Evolutionary conservation across 495 filamentous ascomycete species (phyloP).

Genomic region (Talaromyces wortmannii): DNA sequence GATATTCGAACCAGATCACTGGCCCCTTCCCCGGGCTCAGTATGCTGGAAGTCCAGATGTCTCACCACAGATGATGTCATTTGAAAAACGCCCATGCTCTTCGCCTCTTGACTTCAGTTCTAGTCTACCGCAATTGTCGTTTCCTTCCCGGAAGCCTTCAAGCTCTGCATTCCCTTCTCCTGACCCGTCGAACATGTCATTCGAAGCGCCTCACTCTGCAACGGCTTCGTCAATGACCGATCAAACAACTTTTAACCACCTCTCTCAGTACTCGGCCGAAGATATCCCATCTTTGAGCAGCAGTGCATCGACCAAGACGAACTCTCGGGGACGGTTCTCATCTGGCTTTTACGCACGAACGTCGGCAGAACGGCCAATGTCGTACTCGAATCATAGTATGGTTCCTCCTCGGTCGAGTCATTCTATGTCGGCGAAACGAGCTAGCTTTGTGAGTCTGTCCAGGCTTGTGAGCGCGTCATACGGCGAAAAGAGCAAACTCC

Average conservation of each 20-base stretch:
- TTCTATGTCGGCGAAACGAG: slow-evolving; percentile 52
- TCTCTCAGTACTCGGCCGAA: slow-evolving; percentile 65
- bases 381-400: slow-evolving; percentile 49
- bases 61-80: slow-evolving; percentile 33
- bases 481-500: slow-evolving; percentile 73
- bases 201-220: slow-evolving; percentile 50
- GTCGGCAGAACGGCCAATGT: slow-evolving; percentile 58
- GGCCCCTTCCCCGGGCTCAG: slow-evolving; percentile 9
- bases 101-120: slow-evolving; percentile 47
- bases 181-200: slow-evolving; percentile 41
- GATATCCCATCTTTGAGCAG: slow-evolving; percentile 84
- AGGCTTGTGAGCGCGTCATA: slow-evolving; percentile 74
- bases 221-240: slow-evolving; percentile 41
- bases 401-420: slow-evolving; percentile 51
- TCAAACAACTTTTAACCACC: slow-evolving; percentile 31
- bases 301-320: slow-evolving; percentile 80
- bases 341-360: slow-evolving; percentile 37
- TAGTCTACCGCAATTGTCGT: slow-evolving; percentile 38
- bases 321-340: slow-evolving; percentile 41
- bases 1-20: slow-evolving; percentile 23
- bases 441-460: slow-evolving; percentile 79
- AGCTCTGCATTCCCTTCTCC: slow-evolving; percentile 44
- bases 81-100: slow-evolving; percentile 41
- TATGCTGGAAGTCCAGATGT: slow-evolving; percentile 26
- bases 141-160: slow-evolving; percentile 32